Percentiles rank a stretch among this genome's conserved stretches.
phyloP scores from a whole-genome alignment of 192 early-diverging fungal species.

The Mortierella hygrophila region DNA sequence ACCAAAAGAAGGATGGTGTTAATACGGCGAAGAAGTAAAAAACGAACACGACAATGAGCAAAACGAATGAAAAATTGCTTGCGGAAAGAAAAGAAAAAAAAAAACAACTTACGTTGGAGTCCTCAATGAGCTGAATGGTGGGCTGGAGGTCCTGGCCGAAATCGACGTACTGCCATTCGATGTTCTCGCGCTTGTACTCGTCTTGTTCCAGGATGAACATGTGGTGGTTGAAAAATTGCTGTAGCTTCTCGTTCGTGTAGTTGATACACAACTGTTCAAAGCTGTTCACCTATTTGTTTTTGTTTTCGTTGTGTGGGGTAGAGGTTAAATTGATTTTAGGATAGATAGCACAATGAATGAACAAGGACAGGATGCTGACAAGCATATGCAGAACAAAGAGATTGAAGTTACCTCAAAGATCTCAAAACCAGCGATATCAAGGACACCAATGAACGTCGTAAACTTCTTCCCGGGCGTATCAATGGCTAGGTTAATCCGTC shows the following conservation, averaged over 20 bases:
- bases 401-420: conserved; percentile 85
- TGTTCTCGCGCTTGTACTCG: conserved; percentile 96
- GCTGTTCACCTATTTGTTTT: conserved; percentile 81
- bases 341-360: conserved; percentile 14
- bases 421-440: conserved; percentile 99
- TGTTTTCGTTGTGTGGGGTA: background rate
- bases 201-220: conserved; percentile 99
- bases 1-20: background rate
- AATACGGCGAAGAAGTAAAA: background rate
- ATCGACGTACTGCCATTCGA: conserved; percentile 98
- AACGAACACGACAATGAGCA: too few species aligned
- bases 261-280: conserved; percentile 99
- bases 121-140: conserved; percentile 98
- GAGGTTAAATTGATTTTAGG: background rate
- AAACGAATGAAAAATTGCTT: too few species aligned
- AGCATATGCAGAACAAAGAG: background rate
- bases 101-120: conserved; percentile 78
- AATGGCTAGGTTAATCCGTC: conserved; percentile 86
- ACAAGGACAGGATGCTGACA: background rate
- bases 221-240: conserved; percentile 99
- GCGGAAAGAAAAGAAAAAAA: background rate
- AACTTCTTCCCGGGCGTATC: conserved; percentile 77
- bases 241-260: conserved; percentile 98
- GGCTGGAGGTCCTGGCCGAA: conserved; percentile 98
- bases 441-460: conserved; percentile 91